These are phyloP conservation scores for Coniochaeta ligniaria DNA, from an alignment of 2,329 filamentous ascomycete genomes.

Conservation along the genomic window DNA sequence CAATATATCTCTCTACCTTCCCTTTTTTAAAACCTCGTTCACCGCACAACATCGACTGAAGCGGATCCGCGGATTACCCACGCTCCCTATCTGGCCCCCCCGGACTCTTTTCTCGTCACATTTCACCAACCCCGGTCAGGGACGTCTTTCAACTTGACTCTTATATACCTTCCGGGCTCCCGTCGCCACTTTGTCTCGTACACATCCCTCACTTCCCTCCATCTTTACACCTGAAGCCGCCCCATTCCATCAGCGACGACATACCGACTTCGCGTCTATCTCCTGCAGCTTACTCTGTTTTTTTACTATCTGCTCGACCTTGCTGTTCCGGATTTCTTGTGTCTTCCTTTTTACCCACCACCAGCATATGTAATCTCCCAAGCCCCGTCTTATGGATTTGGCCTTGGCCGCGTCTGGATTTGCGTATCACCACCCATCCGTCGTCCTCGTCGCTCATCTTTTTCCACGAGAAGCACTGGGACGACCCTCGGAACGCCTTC, in stretches of 20 bases:
- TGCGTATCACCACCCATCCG: not conserved
- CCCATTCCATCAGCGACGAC: not conserved
- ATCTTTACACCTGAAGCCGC: not conserved
- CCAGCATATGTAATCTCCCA: not conserved
- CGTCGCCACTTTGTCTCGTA: not conserved
- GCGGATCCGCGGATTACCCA: not conserved
- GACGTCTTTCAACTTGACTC: not conserved
- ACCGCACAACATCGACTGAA: not conserved
- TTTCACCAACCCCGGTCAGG: not conserved
- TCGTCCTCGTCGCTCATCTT: not conserved
- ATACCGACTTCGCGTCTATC: not conserved
- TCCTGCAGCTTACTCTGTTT: not conserved
- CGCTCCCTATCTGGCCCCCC: not conserved
- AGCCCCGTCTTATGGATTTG: slow-evolving; percentile 1
- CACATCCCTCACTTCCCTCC: not conserved
- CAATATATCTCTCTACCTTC: not conserved
- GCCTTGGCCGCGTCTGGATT: not conserved
- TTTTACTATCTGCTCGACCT: not conserved
- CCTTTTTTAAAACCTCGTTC: not conserved
- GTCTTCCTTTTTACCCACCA: not conserved
- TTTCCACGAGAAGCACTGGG: not conserved
- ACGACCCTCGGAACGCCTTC: not conserved
- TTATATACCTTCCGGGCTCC: not conserved
- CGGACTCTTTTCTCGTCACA: not conserved
- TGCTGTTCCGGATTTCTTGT: not conserved